A percentile compares a stretch with the other conserved stretches of the same genome.
Evolutionary conservation across 768 basidiomycete genomes (phyloP).

Genomic region (Daedalea quercina): DNA sequence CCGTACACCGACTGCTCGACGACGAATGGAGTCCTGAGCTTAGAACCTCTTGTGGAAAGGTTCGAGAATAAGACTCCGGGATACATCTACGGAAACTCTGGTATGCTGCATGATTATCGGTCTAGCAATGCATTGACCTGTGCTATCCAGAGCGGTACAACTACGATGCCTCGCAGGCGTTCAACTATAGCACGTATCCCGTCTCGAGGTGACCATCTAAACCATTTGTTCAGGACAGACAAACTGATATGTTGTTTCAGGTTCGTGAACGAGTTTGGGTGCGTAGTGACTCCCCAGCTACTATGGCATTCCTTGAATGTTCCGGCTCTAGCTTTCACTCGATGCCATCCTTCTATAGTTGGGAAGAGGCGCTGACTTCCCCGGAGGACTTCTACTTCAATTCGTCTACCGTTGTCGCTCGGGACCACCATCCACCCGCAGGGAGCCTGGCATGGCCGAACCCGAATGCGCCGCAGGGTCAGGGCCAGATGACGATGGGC

Average conservation of each 20-base stretch:
- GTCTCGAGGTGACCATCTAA: constrained; percentile 30
- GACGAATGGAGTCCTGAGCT: constrained; percentile 47
- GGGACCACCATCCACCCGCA: constrained; percentile 52
- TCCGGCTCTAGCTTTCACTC: constrained; percentile 44
- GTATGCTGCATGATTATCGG: constrained; percentile 17
- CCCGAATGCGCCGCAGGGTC: constrained; percentile 46
- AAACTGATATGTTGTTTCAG: constrained; percentile 18
- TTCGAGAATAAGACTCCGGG: constrained; percentile 45
- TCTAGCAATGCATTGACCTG: not conserved
- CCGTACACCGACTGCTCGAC: constrained; percentile 57
- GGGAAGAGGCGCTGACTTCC: constrained; percentile 47
- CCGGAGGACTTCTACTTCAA: constrained; percentile 51
- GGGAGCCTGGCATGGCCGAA: constrained; percentile 47
- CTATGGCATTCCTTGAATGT: not conserved
- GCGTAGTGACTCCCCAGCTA: not conserved
- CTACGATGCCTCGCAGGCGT: constrained; percentile 45
- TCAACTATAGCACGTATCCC: constrained; percentile 48
- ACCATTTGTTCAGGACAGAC: not conserved
- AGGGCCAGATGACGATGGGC: constrained; percentile 43
- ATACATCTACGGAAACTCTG: constrained; percentile 49
- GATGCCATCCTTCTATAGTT: constrained; percentile 56
- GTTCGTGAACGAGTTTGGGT: constrained; percentile 58
- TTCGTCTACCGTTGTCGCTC: constrained; percentile 47
- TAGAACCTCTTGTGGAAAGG: constrained; percentile 47
- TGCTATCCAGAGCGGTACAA: constrained; percentile 44